These are phyloP conservation scores for Taiozyma sp. DNA, from an alignment of 1,139 yeast genomes.

Conservation along the genomic window DNA sequence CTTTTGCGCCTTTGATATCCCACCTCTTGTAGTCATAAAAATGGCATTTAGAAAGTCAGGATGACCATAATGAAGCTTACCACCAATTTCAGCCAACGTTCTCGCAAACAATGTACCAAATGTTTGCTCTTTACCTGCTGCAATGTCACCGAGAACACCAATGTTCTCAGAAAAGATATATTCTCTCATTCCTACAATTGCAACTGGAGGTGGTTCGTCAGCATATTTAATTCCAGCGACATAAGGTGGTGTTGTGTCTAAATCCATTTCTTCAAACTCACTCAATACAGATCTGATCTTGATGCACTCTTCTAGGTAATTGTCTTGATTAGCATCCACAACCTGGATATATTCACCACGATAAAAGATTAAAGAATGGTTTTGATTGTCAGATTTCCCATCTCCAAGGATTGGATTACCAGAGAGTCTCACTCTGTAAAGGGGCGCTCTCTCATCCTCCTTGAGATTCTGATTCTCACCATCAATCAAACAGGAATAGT, in stretches of 20 bases:
- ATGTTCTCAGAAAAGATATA: conserved; percentile 83
- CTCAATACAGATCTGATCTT: conserved; percentile 74
- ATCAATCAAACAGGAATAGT: conserved; percentile 63
- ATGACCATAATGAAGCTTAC: conserved; percentile 87
- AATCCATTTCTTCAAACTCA: conserved; percentile 64
- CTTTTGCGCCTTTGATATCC: conserved; percentile 83
- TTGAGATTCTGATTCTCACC: conserved; percentile 38
- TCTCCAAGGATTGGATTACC: conserved; percentile 90
- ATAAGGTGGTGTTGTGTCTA: conserved; percentile 37
- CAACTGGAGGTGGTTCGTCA: conserved; percentile 50
- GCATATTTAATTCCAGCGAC: conserved; percentile 39
- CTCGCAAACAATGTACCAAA: conserved; percentile 89
- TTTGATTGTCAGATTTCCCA: conserved; percentile 87
- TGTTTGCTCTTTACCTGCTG: conserved; percentile 92
- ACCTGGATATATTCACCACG: conserved; percentile 88
- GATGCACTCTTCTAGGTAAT: conserved; percentile 79
- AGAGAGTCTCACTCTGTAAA: conserved; percentile 56
- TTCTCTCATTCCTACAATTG: conserved; percentile 86
- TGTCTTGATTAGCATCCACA: conserved; percentile 86
- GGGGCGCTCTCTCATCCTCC: conserved; percentile 40
- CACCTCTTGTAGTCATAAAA: conserved; percentile 89
- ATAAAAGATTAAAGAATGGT: conserved; percentile 68
- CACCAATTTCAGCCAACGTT: conserved; percentile 81
- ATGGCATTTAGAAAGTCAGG: conserved; percentile 84
- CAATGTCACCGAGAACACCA: conserved; percentile 86